Evolutionary conservation across 2,329 filamentous ascomycete genomes (phyloP), one percentile per base, ranked within the genome.

Genomic region (Xylariaceae sp.): DNA sequence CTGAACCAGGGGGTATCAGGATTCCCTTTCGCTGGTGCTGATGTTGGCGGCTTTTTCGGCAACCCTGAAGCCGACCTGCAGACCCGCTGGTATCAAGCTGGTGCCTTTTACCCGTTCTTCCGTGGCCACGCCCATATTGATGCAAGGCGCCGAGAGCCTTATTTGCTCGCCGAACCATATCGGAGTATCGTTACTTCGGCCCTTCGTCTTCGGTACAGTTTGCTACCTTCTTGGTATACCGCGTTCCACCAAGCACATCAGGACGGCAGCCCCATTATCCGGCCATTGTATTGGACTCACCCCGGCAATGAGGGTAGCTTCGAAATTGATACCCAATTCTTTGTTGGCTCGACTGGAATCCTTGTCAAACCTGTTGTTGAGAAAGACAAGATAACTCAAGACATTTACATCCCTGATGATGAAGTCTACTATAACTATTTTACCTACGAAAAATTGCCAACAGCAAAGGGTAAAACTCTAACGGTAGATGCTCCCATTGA

Each of bases 31-130:
- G 85, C 90, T 0, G 94, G 94, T 51, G 94, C 94, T 49, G 94
- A 99, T 73, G 92, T 99, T 47, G 94, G 92, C 53, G 94, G 94
- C 26, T 99, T 99, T 80, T 99, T 99, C 65, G 92, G 94, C 52
- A 96, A 99, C 72, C 94, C 94, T 0, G 88, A 88, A 64, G 92
- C 92, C 67, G 92, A 99, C 56, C 81, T 99, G 19, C 80, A 95
- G 63, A 88, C 89, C 10, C 85, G 94, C 37, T 99, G 94, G 94
- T 99, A 96, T 73, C 94, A 99, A 72, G 85, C 92, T 32, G 94
- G 94, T 58, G 89, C 89, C 52, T 99, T 95, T 78, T 97, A 97
- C 70, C 94, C 94, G 7, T 99, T 97, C 77, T 95, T 97, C 87
- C 89, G 94, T 57, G 94, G 85, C 1, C 94, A 99, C 69, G 94